Evolutionary conservation across 2,329 filamentous ascomycete species (phyloP).

Genomic region (Cladosporium sp.): DNA sequence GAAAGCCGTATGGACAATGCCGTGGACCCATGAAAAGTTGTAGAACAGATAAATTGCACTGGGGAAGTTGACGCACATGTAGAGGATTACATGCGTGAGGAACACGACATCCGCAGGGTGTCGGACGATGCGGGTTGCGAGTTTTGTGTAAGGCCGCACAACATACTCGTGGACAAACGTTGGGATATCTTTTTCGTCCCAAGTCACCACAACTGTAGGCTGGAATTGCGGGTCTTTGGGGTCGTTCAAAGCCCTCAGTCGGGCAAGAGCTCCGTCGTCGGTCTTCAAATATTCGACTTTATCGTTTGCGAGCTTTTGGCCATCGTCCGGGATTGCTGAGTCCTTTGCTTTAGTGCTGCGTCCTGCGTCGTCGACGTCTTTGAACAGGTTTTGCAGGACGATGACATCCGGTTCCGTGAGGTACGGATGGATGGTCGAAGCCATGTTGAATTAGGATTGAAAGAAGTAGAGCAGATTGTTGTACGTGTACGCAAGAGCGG

Average conservation of each 20-base stretch:
- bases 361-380: conserved; percentile 22
- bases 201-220: conserved; percentile 52
- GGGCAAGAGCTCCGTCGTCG: conserved; percentile 35
- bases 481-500: no score
- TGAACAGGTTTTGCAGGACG: conserved; percentile 36
- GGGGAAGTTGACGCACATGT: conserved; percentile 65
- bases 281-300: conserved; percentile 1
- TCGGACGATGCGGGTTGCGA: conserved; percentile 56
- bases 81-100: conserved; percentile 70
- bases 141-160: conserved; percentile 56
- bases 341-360: background rate
- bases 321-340: background rate
- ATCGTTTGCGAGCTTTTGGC: background rate
- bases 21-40: conserved; percentile 65
- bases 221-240: conserved; percentile 46
- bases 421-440: conserved; percentile 25
- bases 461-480: no score
- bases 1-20: conserved; percentile 60
- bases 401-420: conserved; percentile 38
- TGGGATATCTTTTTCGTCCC: conserved; percentile 47
- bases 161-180: conserved; percentile 45
- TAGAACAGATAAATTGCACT: conserved; percentile 63
- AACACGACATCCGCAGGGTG: conserved; percentile 71
- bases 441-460: background rate
- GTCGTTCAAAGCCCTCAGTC: conserved; percentile 49